Evolutionary conservation across 306 rosid genomes (phyloP), one percentile per base, ranked within the genome.

Genomic region (Comarum palustre): DNA sequence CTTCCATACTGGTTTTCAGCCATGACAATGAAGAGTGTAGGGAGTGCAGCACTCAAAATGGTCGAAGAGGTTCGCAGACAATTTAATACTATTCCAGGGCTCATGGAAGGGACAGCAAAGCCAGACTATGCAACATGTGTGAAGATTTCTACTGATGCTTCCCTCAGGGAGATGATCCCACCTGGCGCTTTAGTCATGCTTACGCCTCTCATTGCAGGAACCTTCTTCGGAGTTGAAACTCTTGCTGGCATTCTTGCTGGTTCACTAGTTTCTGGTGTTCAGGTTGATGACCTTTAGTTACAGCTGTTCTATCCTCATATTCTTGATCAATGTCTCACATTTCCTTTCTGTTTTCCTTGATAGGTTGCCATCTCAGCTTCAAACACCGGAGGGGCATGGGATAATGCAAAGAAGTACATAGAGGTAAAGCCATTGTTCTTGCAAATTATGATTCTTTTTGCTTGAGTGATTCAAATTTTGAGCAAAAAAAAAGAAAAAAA

Each of bases 1-100:
- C 93, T 86, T 85, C 87, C 91, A 8, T 85, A 88, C 80, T 88
- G 91, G 88, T 90, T 90, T 80, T 86, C 88, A 14, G 90, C 91
- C 80, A 88, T 86, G 91, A 83, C 91, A 65, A 90, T 88, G 90
- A 88, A 85, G 86, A 85, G 90, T 24, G 89, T 88, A 1, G 93
- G 91, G 34, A 86, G 84, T 54, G 96, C 93, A 38, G 87, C 93
- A n/a, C 88, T 86, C 75, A 86, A 86, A 82, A 90, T 88, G 91
- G 90, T 90, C 8, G 91, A 88, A 82, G 88, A 90, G 68, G 93
- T 88, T 80, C 85, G 88, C 20, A 72, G 87, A 55, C 87, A 86
- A 45, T 88, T 90, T 84, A 86, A 86, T 69, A 17, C 86, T 0
- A 88, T 88, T 74, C 84, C 87, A 0, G 87, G 87, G 66, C 82